Evolutionary conservation across 768 basidiomycete species (phyloP).

Genomic region (Tylopilus subfusipes): DNA sequence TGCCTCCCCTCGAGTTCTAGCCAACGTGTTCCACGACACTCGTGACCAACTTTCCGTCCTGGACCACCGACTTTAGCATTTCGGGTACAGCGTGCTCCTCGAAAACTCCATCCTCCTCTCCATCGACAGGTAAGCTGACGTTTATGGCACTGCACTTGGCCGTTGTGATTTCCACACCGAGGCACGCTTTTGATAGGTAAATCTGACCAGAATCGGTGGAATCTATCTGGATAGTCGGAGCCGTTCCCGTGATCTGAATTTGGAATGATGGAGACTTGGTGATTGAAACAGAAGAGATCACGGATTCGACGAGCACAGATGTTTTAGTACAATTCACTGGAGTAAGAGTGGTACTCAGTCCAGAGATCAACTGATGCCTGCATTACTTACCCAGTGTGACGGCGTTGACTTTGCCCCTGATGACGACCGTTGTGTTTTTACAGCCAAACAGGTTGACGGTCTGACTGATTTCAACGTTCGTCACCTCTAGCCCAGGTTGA

Average conservation of each 20-base stretch:
- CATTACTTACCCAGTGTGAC: constrained; percentile 68
- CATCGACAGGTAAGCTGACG: constrained; percentile 78
- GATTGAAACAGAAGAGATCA: constrained; percentile 86
- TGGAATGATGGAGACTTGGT: constrained; percentile 93
- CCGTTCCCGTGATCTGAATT: constrained; percentile 84
- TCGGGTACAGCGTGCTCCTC: constrained; percentile 89
- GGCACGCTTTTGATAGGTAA: constrained; percentile 80
- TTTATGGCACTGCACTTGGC: constrained; percentile 94
- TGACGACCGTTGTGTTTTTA: constrained; percentile 76
- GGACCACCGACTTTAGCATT: constrained; percentile 86
- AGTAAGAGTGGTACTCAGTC: constrained; percentile 2
- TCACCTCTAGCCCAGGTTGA: constrained; percentile 65
- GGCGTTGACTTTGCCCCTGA: constrained; percentile 95
- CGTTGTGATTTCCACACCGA: constrained; percentile 84
- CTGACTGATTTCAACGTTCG: constrained; percentile 75
- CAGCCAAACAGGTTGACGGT: constrained; percentile 87
- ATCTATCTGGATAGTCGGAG: constrained; percentile 92
- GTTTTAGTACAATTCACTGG: constrained; percentile 87
- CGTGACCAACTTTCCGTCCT: constrained; percentile 82
- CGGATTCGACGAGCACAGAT: constrained; percentile 83
- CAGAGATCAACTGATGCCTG: background rate
- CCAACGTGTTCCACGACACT: constrained; percentile 84
- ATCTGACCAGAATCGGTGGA: constrained; percentile 94
- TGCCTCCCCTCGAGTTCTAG: constrained; percentile 25
- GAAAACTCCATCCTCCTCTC: constrained; percentile 90